A percentile compares a stretch with the other conserved stretches of the same genome.
Conservation (phyloP, 179 eudicot species). For the Spinacia oleracea region DNA sequence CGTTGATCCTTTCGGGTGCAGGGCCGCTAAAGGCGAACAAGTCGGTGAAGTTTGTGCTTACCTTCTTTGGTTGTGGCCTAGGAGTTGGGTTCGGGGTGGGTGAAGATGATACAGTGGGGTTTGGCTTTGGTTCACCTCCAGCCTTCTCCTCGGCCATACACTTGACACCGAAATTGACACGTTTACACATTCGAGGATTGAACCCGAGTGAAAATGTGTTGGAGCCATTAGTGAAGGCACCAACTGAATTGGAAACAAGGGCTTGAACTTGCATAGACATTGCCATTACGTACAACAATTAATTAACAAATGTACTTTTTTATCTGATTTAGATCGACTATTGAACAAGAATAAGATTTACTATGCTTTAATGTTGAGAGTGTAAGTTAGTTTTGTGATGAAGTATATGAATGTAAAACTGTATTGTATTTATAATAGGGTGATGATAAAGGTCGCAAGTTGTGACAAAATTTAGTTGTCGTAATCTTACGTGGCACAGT, state of each 20-base stretch:
- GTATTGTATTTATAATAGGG: conserved; percentile 17
- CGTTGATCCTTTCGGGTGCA: no score
- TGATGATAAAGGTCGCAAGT: no score
- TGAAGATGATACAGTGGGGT: background rate
- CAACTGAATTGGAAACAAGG: conserved; percentile 35
- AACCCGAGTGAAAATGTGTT: conserved; percentile 8
- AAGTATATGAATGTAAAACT: background rate
- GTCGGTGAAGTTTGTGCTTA: conserved; percentile 57
- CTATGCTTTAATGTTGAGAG: background rate
- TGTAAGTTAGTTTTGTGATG: background rate
- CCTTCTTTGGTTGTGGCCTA: conserved; percentile 29
- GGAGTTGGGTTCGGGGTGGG: conserved; percentile 1
- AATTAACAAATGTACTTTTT: no score
- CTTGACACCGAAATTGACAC: conserved; percentile 29
- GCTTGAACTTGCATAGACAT: conserved; percentile 43
- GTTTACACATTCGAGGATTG: conserved; percentile 23
- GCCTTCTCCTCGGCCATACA: conserved; percentile 41
- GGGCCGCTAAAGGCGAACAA: conserved; percentile 71
- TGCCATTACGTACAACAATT: background rate
- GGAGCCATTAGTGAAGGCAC: conserved; percentile 18
- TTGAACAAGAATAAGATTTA: background rate
- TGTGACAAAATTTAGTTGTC: no score
- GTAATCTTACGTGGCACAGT: no score
- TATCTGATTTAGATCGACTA: background rate
- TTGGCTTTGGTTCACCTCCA: conserved; percentile 9